Evolutionary conservation across 106 monocot species (phyloP).

Genomic region (Gastrodia elata): DNA sequence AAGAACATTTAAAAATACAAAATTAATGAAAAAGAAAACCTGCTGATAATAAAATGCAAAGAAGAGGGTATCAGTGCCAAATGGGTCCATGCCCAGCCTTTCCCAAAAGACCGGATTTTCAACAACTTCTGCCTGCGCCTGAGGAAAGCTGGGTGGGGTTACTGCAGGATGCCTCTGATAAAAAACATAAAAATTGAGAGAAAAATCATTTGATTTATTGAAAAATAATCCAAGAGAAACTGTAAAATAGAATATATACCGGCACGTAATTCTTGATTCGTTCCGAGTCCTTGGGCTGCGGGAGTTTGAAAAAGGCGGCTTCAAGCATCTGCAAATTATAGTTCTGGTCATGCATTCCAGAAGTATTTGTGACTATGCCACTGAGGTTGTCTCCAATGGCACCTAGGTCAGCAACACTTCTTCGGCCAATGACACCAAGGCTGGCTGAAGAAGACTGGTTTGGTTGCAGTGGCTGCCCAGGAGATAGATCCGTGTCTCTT

Average conservation of each 20-base stretch:
- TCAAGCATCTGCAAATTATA: slow-evolving; percentile 95
- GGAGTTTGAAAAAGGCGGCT: slow-evolving; percentile 74
- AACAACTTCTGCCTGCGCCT: slow-evolving; percentile 61
- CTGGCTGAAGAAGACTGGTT: slow-evolving; percentile 47
- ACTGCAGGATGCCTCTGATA: slow-evolving; percentile 72
- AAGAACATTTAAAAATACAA: neutral
- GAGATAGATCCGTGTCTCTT: slow-evolving; percentile 61
- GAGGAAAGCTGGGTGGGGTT: slow-evolving; percentile 88
- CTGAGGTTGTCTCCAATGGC: slow-evolving; percentile 83
- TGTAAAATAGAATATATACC: slow-evolving; percentile 20
- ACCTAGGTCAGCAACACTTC: slow-evolving; percentile 83
- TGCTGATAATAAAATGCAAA: slow-evolving; percentile 99
- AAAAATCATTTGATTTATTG: slow-evolving; percentile 7
- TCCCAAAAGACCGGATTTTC: slow-evolving; percentile 95
- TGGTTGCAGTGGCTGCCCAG: slow-evolving; percentile 70
- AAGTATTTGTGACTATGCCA: slow-evolving; percentile 33
- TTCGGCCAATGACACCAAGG: slow-evolving; percentile 91
- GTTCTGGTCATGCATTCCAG: slow-evolving; percentile 56
- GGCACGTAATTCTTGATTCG: slow-evolving; percentile 74
- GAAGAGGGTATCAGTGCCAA: slow-evolving; percentile 71
- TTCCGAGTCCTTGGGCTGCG: slow-evolving; percentile 87
- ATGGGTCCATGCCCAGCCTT: slow-evolving; percentile 51
- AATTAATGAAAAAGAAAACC: slow-evolving; percentile 26
- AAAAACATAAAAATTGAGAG: neutral
- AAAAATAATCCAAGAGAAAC: neutral